These are phyloP conservation scores for Chondrus crispus DNA, from an alignment of 23 red algal genomes.

Conservation along the genomic window DNA sequence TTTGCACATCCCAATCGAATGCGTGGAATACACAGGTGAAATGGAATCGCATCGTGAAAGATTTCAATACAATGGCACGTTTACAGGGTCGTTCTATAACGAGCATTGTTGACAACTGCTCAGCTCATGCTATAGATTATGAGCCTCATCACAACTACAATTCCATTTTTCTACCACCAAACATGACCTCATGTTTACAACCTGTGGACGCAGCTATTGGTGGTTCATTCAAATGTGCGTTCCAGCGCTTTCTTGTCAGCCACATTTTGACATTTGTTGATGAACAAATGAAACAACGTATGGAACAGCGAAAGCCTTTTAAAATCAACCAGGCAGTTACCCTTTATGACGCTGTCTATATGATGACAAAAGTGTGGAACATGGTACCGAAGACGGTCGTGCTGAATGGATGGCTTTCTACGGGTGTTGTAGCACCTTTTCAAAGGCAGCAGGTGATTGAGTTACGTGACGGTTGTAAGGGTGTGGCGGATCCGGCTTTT, in stretches of 20 bases:
- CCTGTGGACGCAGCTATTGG: not conserved
- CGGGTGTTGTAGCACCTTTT: too few species aligned
- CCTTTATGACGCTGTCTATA: not conserved
- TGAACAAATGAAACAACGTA: not conserved
- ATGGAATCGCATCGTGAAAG: not conserved
- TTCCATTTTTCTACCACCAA: not conserved
- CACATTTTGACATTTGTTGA: not conserved
- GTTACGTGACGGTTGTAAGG: too few species aligned
- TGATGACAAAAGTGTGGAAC: not conserved
- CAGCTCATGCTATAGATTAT: conserved; percentile 10
- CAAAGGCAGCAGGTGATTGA: too few species aligned
- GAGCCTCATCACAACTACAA: not conserved
- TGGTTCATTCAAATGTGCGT: not conserved
- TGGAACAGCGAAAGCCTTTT: not conserved
- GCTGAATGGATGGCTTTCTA: not conserved
- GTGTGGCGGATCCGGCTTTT: too few species aligned
- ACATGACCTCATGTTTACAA: conserved; percentile 7
- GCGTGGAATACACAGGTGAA: not conserved
- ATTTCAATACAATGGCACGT: not conserved
- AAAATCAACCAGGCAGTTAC: not conserved
- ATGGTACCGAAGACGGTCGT: not conserved
- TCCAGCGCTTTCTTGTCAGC: not conserved
- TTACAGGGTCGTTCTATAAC: not conserved
- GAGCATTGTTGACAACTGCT: not conserved
- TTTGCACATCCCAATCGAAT: not conserved